Conservation (phyloP, 805 yeast species). For the Wickerhamiella azyma region DNA sequence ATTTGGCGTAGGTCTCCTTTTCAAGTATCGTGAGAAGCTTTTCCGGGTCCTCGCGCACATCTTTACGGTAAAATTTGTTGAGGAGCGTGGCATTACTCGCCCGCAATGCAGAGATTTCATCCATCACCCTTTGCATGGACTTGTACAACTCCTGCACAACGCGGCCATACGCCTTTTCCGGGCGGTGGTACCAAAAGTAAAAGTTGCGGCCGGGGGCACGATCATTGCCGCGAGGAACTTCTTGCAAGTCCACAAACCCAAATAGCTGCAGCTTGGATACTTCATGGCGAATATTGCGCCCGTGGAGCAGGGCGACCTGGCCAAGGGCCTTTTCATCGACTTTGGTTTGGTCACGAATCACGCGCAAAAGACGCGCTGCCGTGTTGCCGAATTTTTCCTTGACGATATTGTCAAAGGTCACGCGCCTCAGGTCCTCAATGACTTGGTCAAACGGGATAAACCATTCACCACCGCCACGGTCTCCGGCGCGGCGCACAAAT, state of each 20-base stretch:
- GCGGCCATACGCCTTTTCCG: slow-evolving; percentile 35
- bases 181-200: slow-evolving; percentile 62
- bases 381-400: slow-evolving; percentile 30
- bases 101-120: slow-evolving; percentile 30
- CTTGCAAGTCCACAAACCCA: slow-evolving; percentile 77
- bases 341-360: slow-evolving; percentile 53
- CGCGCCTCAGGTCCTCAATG: slow-evolving; percentile 19
- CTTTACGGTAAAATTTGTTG: slow-evolving; percentile 76
- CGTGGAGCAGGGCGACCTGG: slow-evolving; percentile 61
- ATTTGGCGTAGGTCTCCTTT: slow-evolving; percentile 49
- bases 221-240: slow-evolving; percentile 82
- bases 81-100: slow-evolving; percentile 50
- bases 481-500: slow-evolving; percentile 43
- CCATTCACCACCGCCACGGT: slow-evolving; percentile 39
- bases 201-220: slow-evolving; percentile 83
- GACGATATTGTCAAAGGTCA: slow-evolving; percentile 26
- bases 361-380: slow-evolving; percentile 60
- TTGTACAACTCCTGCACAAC: slow-evolving; percentile 37
- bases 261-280: slow-evolving; percentile 50
- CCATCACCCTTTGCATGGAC: slow-evolving; percentile 33
- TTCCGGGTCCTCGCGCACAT: slow-evolving; percentile 70
- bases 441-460: slow-evolving; percentile 26
- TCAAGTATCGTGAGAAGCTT: slow-evolving; percentile 65
- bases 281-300: slow-evolving; percentile 59
- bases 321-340: slow-evolving; percentile 78